A percentile compares a stretch with the other conserved stretches of the same genome.
phyloP scores from a whole-genome alignment of 2,329 filamentous ascomycete species.

The Diaporthe citri region DNA sequence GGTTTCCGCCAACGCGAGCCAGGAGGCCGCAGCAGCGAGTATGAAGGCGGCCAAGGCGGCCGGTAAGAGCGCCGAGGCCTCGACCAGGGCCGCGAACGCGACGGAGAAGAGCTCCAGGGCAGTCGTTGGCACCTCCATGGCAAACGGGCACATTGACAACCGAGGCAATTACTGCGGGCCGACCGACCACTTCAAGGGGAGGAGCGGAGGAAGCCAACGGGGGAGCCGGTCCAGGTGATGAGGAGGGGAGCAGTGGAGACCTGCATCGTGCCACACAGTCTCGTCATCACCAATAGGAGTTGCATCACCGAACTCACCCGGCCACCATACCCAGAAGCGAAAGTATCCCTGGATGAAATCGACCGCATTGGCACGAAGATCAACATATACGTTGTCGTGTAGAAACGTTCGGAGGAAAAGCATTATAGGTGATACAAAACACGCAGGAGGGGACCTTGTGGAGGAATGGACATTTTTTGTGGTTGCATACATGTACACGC shows the following conservation, averaged over 20 bases:
- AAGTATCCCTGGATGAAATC: background rate
- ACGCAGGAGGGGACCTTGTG: background rate
- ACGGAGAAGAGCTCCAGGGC: constrained; percentile 33
- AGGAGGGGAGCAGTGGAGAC: background rate
- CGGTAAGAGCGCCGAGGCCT: constrained; percentile 27
- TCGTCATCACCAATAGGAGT: background rate
- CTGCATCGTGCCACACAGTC: background rate
- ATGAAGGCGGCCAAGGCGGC: constrained; percentile 30
- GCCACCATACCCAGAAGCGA: background rate
- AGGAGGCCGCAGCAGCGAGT: constrained; percentile 28
- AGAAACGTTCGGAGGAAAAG: background rate
- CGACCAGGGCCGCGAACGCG: constrained; percentile 20
- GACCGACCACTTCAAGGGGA: constrained; percentile 15
- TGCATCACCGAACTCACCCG: background rate
- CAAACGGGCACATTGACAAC: constrained; percentile 31
- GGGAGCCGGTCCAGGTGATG: constrained; percentile 1
- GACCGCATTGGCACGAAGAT: background rate
- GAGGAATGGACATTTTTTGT: background rate
- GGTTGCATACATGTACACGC: background rate
- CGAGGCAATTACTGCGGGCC: constrained; percentile 16
- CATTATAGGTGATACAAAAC: background rate
- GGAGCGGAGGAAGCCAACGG: background rate
- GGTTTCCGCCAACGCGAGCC: constrained; percentile 29
- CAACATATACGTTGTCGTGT: background rate
- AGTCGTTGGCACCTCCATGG: constrained; percentile 27